Evolutionary conservation across 352 stramenopile genomes (phyloP), one percentile per base, ranked within the genome.

Genomic region (Pseudoperonospora humuli): DNA sequence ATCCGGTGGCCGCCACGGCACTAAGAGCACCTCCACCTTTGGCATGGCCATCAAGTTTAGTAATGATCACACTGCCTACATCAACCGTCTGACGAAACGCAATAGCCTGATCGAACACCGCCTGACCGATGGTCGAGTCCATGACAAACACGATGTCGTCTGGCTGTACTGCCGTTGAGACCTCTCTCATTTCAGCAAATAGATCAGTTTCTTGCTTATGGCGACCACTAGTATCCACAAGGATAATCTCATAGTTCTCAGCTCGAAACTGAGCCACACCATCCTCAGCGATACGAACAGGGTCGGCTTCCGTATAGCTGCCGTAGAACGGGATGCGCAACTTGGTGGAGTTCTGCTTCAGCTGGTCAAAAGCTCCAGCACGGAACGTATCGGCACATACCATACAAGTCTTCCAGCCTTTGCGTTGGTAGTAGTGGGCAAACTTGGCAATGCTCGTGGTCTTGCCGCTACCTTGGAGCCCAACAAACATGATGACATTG

Each of bases 381-480:
- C 95, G 84, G 68, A 98, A 98, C 21, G 96, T 99, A 81, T 99
- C 96, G 11, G 95, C 96, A 67, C 96, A 99, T 3, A 99, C 96
- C 96, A 99, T 99, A 56, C 84, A 96, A 26, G 90, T 98, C 72
- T 98, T 98, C 92, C 89, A 99, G 11, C 89, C 94, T 41, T 97
- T 97, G 39, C 89, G 75, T 61, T 97, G 88, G 65, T 99, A 99
- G 51, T 98, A 97, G 67, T 99, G 88, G 24, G 96, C 96, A 61
- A 96, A 98, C 70, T 99, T 99, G 53, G 95, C 96, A 64, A 99
- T 99, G 39, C 95, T 98, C 18, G 96, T 99, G 39, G 96, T 99
- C 73, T 99, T 99, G 19, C 96, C 96, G 27, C 91, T 96, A 11
- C 96, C 96, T 66, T 98, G 90, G 14, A 67, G 57, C 24, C 85